Evolutionary conservation across 495 filamentous ascomycete genomes (phyloP).

Genomic region (Penicillium macrosclerotiorum): DNA sequence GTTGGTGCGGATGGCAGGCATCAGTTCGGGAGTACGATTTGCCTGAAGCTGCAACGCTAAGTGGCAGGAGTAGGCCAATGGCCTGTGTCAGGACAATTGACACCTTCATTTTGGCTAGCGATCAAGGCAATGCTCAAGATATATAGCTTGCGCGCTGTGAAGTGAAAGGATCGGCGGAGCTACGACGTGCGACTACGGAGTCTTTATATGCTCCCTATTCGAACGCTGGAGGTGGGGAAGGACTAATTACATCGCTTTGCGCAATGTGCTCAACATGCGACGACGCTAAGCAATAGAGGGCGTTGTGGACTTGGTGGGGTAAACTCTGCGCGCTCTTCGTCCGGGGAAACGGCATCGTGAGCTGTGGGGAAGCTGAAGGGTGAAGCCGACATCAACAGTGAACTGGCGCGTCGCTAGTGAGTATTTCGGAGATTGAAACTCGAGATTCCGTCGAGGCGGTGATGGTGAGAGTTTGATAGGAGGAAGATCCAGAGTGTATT

Average conservation of each 20-base stretch:
- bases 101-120: slow-evolving; percentile 26
- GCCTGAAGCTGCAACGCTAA: slow-evolving; percentile 21
- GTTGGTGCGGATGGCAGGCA: slow-evolving; percentile 29
- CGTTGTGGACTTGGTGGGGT: slow-evolving; percentile 14
- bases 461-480: slow-evolving; percentile 27
- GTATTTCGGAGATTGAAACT: slow-evolving; percentile 9
- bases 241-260: neutral
- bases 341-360: slow-evolving; percentile 21
- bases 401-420: slow-evolving; percentile 4
- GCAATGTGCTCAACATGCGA: neutral
- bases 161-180: neutral
- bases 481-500: slow-evolving; percentile 27
- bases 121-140: neutral
- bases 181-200: neutral
- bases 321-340: slow-evolving; percentile 6
- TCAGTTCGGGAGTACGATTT: slow-evolving; percentile 21
- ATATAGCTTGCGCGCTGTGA: neutral
- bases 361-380: slow-evolving; percentile 15
- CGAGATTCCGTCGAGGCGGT: slow-evolving; percentile 4
- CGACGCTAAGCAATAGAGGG: slow-evolving; percentile 7
- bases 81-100: slow-evolving; percentile 27
- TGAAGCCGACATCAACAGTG: neutral
- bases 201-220: slow-evolving; percentile 1
- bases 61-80: slow-evolving; percentile 20
- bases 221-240: too few species aligned